A percentile compares a stretch with the other conserved stretches of the same genome.
phyloP scores from a whole-genome alignment of 179 eudicot species.

The Heliamphora pulchella region DNA sequence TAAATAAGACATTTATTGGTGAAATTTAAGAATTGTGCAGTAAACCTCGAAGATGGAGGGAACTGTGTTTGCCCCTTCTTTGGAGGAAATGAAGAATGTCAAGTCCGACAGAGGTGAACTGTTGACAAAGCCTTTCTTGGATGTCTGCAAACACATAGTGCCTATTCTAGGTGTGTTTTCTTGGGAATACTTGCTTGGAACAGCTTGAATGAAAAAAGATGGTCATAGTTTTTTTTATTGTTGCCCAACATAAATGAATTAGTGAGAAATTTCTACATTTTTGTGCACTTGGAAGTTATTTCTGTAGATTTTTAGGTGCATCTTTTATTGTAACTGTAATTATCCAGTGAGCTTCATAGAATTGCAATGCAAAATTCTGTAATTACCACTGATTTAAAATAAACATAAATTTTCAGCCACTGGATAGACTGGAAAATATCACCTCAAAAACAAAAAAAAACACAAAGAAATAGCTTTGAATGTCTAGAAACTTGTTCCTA shows the following conservation, averaged over 20 bases:
- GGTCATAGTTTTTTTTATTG: background rate
- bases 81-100: constrained; percentile 65
- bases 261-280: background rate
- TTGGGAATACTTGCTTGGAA: background rate
- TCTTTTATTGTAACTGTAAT: background rate
- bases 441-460: no score
- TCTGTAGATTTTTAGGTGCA: background rate
- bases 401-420: background rate
- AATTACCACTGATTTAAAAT: background rate
- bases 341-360: background rate
- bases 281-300: background rate
- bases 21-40: constrained; percentile 13
- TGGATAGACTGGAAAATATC: background rate
- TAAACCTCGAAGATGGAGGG: constrained; percentile 44
- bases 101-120: constrained; percentile 70
- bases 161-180: constrained; percentile 66
- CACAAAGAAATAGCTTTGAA: no score
- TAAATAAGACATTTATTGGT: background rate
- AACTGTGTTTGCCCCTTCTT: constrained; percentile 58
- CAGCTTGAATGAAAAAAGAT: background rate
- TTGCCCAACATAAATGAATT: background rate
- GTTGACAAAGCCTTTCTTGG: constrained; percentile 76
- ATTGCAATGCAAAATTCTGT: background rate
- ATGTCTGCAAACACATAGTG: constrained; percentile 70
- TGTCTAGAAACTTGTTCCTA: background rate